phyloP scores from a whole-genome alignment of 495 filamentous ascomycete genomes.

The Penicillium macrosclerotiorum region DNA sequence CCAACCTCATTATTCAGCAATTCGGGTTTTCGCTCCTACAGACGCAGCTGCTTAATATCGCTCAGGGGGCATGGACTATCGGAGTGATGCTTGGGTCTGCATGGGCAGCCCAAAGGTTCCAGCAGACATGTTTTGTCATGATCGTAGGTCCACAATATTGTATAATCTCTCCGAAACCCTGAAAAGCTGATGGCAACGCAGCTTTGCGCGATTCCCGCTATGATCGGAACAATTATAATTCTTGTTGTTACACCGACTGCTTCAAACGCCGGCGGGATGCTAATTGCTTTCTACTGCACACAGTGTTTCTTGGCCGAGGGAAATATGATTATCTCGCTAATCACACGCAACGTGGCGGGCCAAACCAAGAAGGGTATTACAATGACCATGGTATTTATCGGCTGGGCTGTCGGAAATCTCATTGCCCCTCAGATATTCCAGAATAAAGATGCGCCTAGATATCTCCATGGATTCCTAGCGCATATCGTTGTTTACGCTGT shows the following conservation, averaged over 20 bases:
- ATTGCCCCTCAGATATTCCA: conserved; percentile 38
- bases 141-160: conserved; percentile 15
- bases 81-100: conserved; percentile 21
- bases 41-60: conserved; percentile 29
- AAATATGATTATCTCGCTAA: conserved; percentile 40
- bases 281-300: conserved; percentile 28
- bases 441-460: conserved; percentile 25
- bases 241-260: conserved; percentile 14
- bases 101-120: conserved; percentile 9
- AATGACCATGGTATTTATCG: conserved; percentile 27
- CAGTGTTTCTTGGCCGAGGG: conserved; percentile 21
- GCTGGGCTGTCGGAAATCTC: conserved; percentile 28
- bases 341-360: conserved; percentile 56
- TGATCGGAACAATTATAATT: conserved; percentile 20
- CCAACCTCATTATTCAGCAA: conserved; percentile 29
- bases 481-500: conserved; percentile 22
- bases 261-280: conserved; percentile 16
- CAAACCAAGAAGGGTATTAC: conserved; percentile 58
- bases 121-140: conserved; percentile 22
- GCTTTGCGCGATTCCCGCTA: conserved; percentile 12
- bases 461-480: conserved; percentile 20
- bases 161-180: conserved; percentile 15
- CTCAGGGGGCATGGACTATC: conserved; percentile 19
- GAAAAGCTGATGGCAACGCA: background rate
- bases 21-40: conserved; percentile 33